Evolutionary conservation across 2,329 filamentous ascomycete species (phyloP).

Genomic region (Fusarium fracticaudum): DNA sequence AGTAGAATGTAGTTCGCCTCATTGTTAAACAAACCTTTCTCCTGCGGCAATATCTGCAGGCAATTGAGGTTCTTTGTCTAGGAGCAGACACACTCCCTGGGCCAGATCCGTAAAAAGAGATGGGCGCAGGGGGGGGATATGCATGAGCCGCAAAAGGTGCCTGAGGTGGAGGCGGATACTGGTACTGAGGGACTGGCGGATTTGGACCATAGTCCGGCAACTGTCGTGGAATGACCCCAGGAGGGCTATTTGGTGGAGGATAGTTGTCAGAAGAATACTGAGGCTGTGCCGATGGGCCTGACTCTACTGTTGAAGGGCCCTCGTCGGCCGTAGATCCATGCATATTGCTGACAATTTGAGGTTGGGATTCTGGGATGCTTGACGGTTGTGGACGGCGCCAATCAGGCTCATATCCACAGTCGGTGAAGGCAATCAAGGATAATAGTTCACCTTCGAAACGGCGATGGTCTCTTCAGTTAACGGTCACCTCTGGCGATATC

Average conservation of each 20-base stretch:
- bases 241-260: not conserved
- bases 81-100: not conserved
- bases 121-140: fast-evolving
- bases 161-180: not conserved
- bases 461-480: fast-evolving
- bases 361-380: fast-evolving
- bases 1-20: fast-evolving
- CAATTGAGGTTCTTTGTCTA: not conserved
- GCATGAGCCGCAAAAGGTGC: not conserved
- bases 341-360: fast-evolving
- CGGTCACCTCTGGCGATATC: fast-evolving
- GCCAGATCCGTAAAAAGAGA: fast-evolving
- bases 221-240: not conserved
- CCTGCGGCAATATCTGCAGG: not conserved
- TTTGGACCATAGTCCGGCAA: fast-evolving
- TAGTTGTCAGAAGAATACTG: not conserved
- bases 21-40: not conserved
- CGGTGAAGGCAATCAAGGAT: not conserved
- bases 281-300: not conserved
- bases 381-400: too few species aligned
- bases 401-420: not conserved
- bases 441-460: not conserved
- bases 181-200: fast-evolving
- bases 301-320: fast-evolving
- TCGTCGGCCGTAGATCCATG: fast-evolving